Conservation (phyloP, 2,329 filamentous ascomycete species). For the Calycina herbarum region DNA sequence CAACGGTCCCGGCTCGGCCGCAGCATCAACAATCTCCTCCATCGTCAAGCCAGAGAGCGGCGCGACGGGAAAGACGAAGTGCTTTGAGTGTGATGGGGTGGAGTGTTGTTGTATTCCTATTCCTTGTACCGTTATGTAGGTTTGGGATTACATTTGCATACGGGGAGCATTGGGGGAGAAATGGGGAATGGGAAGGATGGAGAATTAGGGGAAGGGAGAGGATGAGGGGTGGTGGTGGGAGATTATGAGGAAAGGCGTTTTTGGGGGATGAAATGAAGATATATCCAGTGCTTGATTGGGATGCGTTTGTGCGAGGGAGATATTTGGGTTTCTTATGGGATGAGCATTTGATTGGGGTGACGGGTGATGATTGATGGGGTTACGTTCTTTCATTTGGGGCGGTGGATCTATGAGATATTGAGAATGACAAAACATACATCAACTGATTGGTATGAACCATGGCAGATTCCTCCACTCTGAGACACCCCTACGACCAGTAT, state of each 20-base stretch:
- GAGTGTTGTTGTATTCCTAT: constrained; percentile 57
- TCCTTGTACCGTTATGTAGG: constrained; percentile 51
- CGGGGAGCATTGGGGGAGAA: neutral
- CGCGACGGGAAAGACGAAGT: constrained; percentile 46
- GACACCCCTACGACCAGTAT: no score
- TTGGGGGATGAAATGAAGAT: neutral
- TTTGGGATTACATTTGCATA: neutral
- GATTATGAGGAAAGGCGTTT: neutral
- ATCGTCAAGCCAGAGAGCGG: constrained; percentile 51
- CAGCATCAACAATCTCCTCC: constrained; percentile 49
- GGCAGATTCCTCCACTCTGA: no score
- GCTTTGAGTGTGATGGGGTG: constrained; percentile 51
- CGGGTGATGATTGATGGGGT: neutral
- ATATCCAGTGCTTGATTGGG: neutral
- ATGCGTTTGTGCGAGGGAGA: neutral
- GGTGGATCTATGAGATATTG: neutral
- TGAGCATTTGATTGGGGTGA: neutral
- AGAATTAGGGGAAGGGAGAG: neutral
- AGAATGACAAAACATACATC: neutral
- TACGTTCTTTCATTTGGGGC: neutral
- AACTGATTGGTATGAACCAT: neutral
- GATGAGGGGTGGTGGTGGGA: neutral
- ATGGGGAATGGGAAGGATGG: neutral
- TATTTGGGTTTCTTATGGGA: no score
- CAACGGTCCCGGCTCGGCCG: constrained; percentile 51